Conservation (phyloP, 2,329 filamentous ascomycete species). For the Ramichloridium luteum region DNA sequence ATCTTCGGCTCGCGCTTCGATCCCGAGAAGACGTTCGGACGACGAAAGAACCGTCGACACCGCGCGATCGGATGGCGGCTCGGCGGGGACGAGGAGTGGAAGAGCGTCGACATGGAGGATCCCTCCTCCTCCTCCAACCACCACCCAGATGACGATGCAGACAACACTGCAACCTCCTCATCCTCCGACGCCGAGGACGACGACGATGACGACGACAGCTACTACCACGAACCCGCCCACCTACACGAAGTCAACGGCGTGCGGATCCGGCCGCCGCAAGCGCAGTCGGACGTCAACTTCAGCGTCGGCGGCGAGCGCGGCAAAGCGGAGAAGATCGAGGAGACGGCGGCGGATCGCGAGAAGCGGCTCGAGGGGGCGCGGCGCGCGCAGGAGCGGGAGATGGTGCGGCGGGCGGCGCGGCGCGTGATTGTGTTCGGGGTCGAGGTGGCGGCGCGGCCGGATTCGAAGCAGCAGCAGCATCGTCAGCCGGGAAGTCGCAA, state of each 20-base stretch:
- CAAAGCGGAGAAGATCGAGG: slow-evolving; percentile 39
- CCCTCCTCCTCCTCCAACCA: too few relatives aligned
- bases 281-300: slow-evolving; percentile 41
- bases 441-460: slow-evolving; percentile 13
- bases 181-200: slow-evolving; percentile 7
- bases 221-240: slow-evolving; percentile 4
- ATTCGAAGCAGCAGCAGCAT: slow-evolving; percentile 9
- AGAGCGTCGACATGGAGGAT: slow-evolving; percentile 34
- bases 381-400: slow-evolving; percentile 40
- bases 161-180: not conserved
- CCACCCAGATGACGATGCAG: too few relatives aligned
- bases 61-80: slow-evolving; percentile 28
- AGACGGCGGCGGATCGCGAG: slow-evolving; percentile 40
- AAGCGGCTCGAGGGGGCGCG: slow-evolving; percentile 40
- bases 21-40: slow-evolving; percentile 34
- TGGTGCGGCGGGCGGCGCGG: slow-evolving; percentile 51
- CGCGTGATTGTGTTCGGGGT: slow-evolving; percentile 47
- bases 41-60: slow-evolving; percentile 35
- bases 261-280: slow-evolving; percentile 28
- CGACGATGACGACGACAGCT: slow-evolving; percentile 11
- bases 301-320: slow-evolving; percentile 45
- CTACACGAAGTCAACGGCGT: slow-evolving; percentile 10
- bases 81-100: slow-evolving; percentile 29
- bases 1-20: slow-evolving; percentile 39
- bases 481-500: slow-evolving; percentile 12